phyloP scores from a whole-genome alignment of 352 stramenopile genomes.

The Phytophthora foliorum region DNA sequence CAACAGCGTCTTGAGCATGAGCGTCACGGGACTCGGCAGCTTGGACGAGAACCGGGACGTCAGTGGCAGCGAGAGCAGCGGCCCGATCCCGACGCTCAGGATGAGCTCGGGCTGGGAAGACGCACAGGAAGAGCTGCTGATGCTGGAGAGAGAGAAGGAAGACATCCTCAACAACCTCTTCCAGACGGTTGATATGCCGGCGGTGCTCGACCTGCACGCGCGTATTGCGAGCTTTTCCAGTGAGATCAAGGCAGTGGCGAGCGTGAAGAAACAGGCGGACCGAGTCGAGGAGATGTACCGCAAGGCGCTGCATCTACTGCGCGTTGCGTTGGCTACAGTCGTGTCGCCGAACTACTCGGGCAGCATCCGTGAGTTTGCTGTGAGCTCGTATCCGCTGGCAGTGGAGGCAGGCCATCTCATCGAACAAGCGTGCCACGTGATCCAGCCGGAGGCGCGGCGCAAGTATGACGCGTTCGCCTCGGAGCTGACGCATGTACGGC shows the following conservation, averaged over 20 bases:
- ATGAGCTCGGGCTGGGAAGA: slow-evolving; percentile 53
- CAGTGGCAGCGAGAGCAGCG: slow-evolving; percentile 48
- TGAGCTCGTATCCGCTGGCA: slow-evolving; percentile 75
- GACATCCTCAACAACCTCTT: slow-evolving; percentile 79
- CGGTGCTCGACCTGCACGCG: slow-evolving; percentile 76
- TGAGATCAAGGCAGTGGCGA: slow-evolving; percentile 83
- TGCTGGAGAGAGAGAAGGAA: slow-evolving; percentile 77
- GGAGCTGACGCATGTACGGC: slow-evolving; percentile 55
- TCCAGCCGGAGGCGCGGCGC: slow-evolving; percentile 81
- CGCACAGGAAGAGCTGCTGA: slow-evolving; percentile 65
- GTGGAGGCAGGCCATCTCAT: slow-evolving; percentile 83
- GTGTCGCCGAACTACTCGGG: slow-evolving; percentile 79
- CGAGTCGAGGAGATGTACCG: slow-evolving; percentile 75
- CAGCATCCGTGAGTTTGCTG: slow-evolving; percentile 79
- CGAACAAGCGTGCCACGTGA: slow-evolving; percentile 70
- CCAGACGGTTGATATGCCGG: slow-evolving; percentile 61
- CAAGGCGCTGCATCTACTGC: slow-evolving; percentile 79
- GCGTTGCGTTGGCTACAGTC: slow-evolving; percentile 73
- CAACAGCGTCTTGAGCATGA: slow-evolving; percentile 36
- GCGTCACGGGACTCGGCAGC: slow-evolving; percentile 24
- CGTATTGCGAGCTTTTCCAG: slow-evolving; percentile 79
- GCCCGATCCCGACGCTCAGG: slow-evolving; percentile 27
- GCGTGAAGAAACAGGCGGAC: slow-evolving; percentile 83
- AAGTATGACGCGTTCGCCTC: slow-evolving; percentile 77
- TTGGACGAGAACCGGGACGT: slow-evolving; percentile 42